Base-by-base conservation (phyloP, 2,329 filamentous ascomycete genomes). In the Cladophialophora chaetospira region DNA sequence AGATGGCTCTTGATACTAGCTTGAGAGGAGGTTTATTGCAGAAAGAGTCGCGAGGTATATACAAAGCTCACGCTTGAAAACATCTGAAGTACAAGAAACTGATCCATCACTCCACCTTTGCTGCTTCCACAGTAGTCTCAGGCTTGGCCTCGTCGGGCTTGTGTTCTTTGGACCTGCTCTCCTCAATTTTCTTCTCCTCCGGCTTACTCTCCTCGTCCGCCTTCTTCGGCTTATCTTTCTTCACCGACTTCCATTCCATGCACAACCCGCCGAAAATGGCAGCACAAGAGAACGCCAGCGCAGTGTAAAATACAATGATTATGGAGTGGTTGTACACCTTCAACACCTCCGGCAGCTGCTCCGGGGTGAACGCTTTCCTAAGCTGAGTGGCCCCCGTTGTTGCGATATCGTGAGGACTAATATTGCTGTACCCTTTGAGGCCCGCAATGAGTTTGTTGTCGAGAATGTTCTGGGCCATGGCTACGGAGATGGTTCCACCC, bases 401-500 rank as follows among this genome's bases (percentile, higher is more conserved):
- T 28, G 67, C 55, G 17, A 71, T 67, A 28, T 42, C 51, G 2
- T 67, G 61, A 28, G 68, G 58, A 17, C 51, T 49, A 33, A 57
- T 10, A n/a, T 60, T 50, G 8, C 68, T 57, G 21, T 64, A 17
- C 19, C 55, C 15, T 21, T 45, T 28, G 9, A 58, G 23, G 35
- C 55, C 48, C 48, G 63, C 23, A 63, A 49, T 23, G 49, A 70
- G 67, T 26, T 54, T 65, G 52, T 66, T 69, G 29, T 53, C 64
- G 35, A 68, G 68, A 21, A 68, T 66, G 40, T 66, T 61, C 21
- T 69, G 67, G 21, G 67, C 68, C 9, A 71, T 57, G 3, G 70
- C 64, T 13, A 72, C 61, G 28, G 63, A 69, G 11, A 69, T 64
- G 0, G 73, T 65, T 1, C 56, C 68, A 13, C 69, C 65, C 4